These are phyloP conservation scores for Populus hybrid DNA, from an alignment of 441 rosid species.

Conservation along the genomic window DNA sequence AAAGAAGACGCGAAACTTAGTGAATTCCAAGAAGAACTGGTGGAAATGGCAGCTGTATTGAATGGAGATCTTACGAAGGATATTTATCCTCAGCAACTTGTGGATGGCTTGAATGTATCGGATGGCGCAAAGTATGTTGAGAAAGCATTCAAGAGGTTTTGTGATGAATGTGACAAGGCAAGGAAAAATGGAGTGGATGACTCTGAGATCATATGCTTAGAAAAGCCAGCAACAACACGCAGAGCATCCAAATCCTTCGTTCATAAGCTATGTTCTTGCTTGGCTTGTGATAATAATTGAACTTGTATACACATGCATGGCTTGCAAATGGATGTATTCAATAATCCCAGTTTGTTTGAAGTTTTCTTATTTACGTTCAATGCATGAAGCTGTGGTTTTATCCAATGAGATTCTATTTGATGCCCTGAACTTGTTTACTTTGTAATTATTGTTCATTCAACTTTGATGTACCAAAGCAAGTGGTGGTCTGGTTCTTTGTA, in stretches of 20 bases:
- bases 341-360: too few relatives aligned
- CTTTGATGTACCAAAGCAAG: too few relatives aligned
- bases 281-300: constrained; percentile 49
- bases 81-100: constrained; percentile 47
- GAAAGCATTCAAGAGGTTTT: constrained; percentile 44
- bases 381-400: too few relatives aligned
- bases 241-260: constrained; percentile 34
- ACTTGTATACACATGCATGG: too few relatives aligned
- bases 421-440: too few relatives aligned
- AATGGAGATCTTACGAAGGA: constrained; percentile 62
- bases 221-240: constrained; percentile 17
- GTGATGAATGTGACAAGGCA: constrained; percentile 46
- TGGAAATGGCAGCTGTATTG: constrained; percentile 67
- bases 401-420: too few relatives aligned
- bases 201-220: constrained; percentile 30
- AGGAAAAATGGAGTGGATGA: constrained; percentile 40
- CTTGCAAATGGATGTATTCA: too few relatives aligned
- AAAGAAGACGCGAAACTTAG: constrained; percentile 52
- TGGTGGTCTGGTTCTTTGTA: too few relatives aligned
- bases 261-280: constrained; percentile 63
- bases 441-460: too few relatives aligned
- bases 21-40: constrained; percentile 75
- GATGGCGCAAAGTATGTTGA: constrained; percentile 55
- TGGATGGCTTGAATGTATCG: constrained; percentile 55
- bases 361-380: too few relatives aligned